These are phyloP conservation scores for Boletellus emodensis DNA, from an alignment of 768 basidiomycete genomes.

Conservation along the genomic window DNA sequence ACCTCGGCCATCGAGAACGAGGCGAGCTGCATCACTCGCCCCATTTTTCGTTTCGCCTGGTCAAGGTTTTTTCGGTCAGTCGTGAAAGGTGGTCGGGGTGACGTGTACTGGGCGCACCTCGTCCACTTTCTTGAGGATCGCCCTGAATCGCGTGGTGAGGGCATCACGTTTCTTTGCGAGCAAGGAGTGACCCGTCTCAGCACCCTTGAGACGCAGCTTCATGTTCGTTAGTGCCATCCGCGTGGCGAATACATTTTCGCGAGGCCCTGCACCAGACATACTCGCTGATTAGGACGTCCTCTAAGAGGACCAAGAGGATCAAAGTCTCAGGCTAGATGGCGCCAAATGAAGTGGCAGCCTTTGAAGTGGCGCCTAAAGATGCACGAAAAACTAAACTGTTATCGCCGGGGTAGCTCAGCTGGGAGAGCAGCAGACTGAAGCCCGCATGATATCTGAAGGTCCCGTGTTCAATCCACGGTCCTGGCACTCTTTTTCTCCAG, in stretches of 20 bases:
- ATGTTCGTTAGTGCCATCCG: conserved; percentile 97
- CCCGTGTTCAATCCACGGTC: conserved; percentile 78
- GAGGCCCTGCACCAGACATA: conserved; percentile 88
- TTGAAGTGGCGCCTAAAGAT: conserved; percentile 22
- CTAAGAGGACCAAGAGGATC: not conserved
- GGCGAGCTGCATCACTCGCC: conserved; percentile 95
- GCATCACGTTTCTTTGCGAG: conserved; percentile 99
- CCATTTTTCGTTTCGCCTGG: conserved; percentile 99
- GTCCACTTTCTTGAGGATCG: conserved; percentile 95
- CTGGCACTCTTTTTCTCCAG: conserved; percentile 40
- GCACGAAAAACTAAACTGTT: not conserved
- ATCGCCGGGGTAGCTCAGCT: conserved; percentile 66
- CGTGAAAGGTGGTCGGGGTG: not conserved
- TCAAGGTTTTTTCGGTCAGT: conserved; percentile 22
- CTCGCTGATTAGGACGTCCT: conserved; percentile 12
- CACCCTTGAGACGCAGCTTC: conserved; percentile 83
- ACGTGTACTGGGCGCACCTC: conserved; percentile 56
- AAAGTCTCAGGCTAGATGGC: not conserved
- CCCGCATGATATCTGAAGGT: conserved; percentile 55
- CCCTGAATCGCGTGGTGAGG: conserved; percentile 88
- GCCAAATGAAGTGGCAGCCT: not conserved
- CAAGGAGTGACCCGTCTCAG: conserved; percentile 91
- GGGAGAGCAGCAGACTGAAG: conserved; percentile 77
- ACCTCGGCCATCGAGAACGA: conserved; percentile 99
- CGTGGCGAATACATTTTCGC: conserved; percentile 95